Conservation (phyloP, 768 basidiomycete genomes). For the Tricholoma flavovirens region DNA sequence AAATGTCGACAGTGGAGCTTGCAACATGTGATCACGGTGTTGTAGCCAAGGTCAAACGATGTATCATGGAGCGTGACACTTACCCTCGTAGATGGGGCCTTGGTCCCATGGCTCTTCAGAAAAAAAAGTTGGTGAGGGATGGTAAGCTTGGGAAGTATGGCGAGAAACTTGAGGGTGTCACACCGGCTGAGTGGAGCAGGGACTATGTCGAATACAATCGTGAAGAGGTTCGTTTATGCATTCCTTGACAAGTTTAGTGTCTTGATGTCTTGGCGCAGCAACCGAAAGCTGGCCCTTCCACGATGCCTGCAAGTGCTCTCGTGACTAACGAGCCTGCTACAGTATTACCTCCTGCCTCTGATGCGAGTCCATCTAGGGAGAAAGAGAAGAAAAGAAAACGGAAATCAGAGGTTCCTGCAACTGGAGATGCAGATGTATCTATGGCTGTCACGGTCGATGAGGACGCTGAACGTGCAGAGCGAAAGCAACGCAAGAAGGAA, state of each 20-base stretch:
- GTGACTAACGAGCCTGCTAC: conserved; percentile 18
- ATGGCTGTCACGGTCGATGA: conserved; percentile 35
- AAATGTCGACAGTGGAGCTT: conserved; percentile 98
- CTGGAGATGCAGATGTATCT: conserved; percentile 18
- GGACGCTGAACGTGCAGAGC: conserved; percentile 48
- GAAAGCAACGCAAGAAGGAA: conserved; percentile 57
- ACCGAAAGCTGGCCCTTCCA: conserved; percentile 33
- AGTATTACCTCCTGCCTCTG: conserved; percentile 12
- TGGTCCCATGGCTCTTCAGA: conserved; percentile 93
- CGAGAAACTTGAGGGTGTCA: conserved; percentile 79
- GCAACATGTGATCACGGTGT: conserved; percentile 98
- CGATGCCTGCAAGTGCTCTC: conserved; percentile 11
- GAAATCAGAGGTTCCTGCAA: conserved; percentile 53
- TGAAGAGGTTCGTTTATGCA: conserved; percentile 35
- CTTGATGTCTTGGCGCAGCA: conserved; percentile 16
- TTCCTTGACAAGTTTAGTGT: background rate
- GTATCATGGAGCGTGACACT: conserved; percentile 99
- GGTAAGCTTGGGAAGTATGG: conserved; percentile 96
- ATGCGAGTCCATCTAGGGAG: conserved; percentile 36
- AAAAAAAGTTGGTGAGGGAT: conserved; percentile 99
- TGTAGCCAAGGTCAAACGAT: conserved; percentile 97
- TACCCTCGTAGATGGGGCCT: conserved; percentile 98
- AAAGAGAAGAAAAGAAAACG: conserved; percentile 87
- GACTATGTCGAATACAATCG: conserved; percentile 93
- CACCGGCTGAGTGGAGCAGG: conserved; percentile 85